phyloP scores from a whole-genome alignment of 148 eudicot genomes.

The Rhododendron molle region DNA sequence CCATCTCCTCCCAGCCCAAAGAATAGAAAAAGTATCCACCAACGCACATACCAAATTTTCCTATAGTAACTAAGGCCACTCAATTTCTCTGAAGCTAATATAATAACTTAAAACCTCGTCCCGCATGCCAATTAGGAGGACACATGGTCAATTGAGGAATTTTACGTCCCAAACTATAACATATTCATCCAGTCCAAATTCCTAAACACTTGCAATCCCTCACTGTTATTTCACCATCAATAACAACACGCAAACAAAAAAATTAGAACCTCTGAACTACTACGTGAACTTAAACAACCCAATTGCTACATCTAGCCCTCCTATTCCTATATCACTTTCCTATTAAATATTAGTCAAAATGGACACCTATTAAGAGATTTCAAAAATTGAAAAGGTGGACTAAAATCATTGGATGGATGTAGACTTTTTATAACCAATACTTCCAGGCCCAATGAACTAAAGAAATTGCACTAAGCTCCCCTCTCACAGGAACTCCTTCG shows the following conservation, averaged over 20 bases:
- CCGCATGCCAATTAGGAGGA: background rate
- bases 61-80: background rate
- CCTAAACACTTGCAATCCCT: background rate
- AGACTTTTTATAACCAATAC: background rate
- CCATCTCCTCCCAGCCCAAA: background rate
- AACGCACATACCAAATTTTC: background rate
- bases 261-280: background rate
- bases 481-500: background rate
- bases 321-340: background rate
- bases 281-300: background rate
- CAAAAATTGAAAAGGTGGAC: background rate
- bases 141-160: background rate
- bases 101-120: background rate
- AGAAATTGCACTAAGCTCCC: background rate
- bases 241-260: background rate
- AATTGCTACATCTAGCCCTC: background rate
- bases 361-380: background rate
- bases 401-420: background rate
- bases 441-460: background rate
- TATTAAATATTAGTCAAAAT: background rate
- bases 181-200: background rate
- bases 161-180: background rate
- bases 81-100: background rate
- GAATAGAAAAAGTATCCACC: background rate
- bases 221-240: background rate